Evolutionary conservation across 2,329 filamentous ascomycete genomes (phyloP).

Genomic region (Trichoderma endophyticum): DNA sequence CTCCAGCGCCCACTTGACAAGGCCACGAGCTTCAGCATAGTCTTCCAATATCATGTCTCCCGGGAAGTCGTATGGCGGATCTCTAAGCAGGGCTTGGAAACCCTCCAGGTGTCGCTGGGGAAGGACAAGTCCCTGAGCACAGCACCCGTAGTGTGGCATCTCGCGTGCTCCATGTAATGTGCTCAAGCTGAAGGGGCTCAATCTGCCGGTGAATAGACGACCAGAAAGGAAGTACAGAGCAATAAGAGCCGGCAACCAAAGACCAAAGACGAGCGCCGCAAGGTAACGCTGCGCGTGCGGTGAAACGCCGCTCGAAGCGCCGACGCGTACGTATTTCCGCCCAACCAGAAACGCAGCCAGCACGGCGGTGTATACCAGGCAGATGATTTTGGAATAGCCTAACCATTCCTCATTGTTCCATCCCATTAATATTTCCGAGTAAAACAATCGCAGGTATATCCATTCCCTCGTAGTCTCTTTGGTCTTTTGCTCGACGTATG

Average conservation of each 20-base stretch:
- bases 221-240: slow-evolving; percentile 32
- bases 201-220: slow-evolving; percentile 27
- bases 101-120: slow-evolving; percentile 30
- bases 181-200: slow-evolving; percentile 23
- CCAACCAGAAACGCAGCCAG: slow-evolving; percentile 22
- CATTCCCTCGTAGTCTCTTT: slow-evolving; percentile 26
- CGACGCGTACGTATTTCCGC: not conserved
- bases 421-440: slow-evolving; percentile 38
- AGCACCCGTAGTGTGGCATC: slow-evolving; percentile 40
- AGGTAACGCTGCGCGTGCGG: slow-evolving; percentile 26
- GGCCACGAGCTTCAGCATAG: slow-evolving; percentile 29
- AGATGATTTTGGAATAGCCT: slow-evolving; percentile 28
- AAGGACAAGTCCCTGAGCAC: slow-evolving; percentile 38
- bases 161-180: slow-evolving; percentile 27
- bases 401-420: slow-evolving; percentile 38
- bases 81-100: slow-evolving; percentile 28
- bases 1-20: slow-evolving; percentile 37
- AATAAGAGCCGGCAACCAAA: slow-evolving; percentile 35
- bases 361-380: slow-evolving; percentile 27
- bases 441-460: slow-evolving; percentile 39
- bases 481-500: slow-evolving; percentile 27
- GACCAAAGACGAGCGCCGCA: slow-evolving; percentile 27
- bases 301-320: slow-evolving; percentile 16
- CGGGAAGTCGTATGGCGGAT: slow-evolving; percentile 33
- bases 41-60: slow-evolving; percentile 37